Percentiles rank a stretch among this genome's conserved stretches.
Conservation (phyloP, 1,284 basidiomycete species). For the Tremellales sp. region DNA sequence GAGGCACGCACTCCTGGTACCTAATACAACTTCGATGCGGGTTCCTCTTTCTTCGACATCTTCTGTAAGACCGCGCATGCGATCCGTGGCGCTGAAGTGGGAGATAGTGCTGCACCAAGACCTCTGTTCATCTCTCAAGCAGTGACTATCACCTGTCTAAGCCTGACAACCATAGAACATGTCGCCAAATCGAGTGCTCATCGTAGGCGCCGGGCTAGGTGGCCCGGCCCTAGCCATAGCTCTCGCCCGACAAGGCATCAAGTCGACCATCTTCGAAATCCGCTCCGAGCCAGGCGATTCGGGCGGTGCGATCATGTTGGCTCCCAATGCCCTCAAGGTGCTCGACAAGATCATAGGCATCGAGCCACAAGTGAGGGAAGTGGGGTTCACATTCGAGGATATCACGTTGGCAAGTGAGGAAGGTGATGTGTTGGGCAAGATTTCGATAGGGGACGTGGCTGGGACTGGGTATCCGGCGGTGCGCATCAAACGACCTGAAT, state of each 20-base stretch:
- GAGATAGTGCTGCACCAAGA: too few relatives aligned
- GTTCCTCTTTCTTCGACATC: too few relatives aligned
- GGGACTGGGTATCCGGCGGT: constrained; percentile 11
- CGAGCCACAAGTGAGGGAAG: constrained; percentile 5
- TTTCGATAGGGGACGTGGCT: constrained; percentile 6
- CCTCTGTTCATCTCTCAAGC: too few relatives aligned
- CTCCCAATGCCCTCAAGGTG: constrained; percentile 15
- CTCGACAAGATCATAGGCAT: constrained; percentile 15
- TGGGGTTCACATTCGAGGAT: constrained; percentile 11
- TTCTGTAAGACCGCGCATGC: too few relatives aligned
- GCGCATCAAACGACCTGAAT: constrained; percentile 12
- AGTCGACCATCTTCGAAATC: constrained; percentile 20
- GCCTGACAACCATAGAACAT: too few relatives aligned
- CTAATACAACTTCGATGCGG: too few relatives aligned
- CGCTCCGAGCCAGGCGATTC: constrained; percentile 2
- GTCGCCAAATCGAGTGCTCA: too few relatives aligned
- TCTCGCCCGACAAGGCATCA: constrained; percentile 15
- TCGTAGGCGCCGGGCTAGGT: constrained; percentile 19
- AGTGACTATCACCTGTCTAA: too few relatives aligned
- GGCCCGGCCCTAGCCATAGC: constrained; percentile 23
- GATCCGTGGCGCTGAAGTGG: too few relatives aligned
- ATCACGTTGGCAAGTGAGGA: constrained; percentile 9
- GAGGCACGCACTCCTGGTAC: too few relatives aligned
- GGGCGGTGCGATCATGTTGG: constrained; percentile 22
- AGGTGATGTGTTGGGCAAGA: constrained; percentile 12